Conservation (phyloP, 2,329 filamentous ascomycete genomes). For the Talaromyces sp. region DNA sequence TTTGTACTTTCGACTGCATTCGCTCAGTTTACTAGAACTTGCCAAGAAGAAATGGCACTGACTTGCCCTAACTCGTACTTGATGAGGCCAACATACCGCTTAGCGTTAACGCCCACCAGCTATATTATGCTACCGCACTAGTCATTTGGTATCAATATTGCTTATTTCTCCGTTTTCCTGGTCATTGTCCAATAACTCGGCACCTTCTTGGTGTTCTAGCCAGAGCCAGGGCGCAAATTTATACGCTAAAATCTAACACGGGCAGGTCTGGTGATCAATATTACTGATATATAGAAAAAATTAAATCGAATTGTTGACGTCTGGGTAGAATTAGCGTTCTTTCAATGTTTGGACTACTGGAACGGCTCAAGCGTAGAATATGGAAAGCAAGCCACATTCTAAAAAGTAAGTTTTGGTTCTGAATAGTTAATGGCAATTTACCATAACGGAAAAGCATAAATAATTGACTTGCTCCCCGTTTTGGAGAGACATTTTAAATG, state of each 20-base stretch:
- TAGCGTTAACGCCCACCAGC: not conserved
- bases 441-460: not conserved
- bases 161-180: not conserved
- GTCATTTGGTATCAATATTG: not conserved
- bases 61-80: not conserved
- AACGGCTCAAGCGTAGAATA: not conserved
- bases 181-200: not conserved
- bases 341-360: not conserved
- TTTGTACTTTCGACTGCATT: not conserved
- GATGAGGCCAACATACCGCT: not conserved
- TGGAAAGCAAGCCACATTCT: not conserved
- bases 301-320: not conserved
- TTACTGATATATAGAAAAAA: not conserved
- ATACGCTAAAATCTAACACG: not conserved
- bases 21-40: not conserved
- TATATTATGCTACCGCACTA: not conserved
- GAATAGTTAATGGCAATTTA: not conserved
- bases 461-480: not conserved
- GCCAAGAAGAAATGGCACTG: not conserved
- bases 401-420: not conserved
- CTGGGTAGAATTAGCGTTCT: not conserved
- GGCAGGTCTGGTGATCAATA: not conserved
- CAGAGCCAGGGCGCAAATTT: not conserved
- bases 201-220: not conserved
- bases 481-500: not conserved